phyloP scores from a whole-genome alignment of 2,329 filamentous ascomycete genomes.

The Hirsutella rhossiliensis region DNA sequence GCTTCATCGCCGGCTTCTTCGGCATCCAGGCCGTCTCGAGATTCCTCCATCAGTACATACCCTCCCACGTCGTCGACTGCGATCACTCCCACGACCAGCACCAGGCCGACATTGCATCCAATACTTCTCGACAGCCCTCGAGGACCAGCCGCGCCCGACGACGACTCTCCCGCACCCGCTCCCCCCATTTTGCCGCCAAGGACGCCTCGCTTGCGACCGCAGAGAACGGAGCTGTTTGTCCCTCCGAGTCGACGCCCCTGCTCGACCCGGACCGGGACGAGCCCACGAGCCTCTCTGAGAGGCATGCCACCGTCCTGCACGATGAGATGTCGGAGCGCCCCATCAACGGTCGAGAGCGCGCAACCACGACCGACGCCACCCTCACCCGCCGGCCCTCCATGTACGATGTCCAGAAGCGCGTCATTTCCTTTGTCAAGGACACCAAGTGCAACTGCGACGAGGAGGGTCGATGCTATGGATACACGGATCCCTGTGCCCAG shows the following conservation, averaged over 20 bases:
- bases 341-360: constrained; percentile 13
- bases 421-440: constrained; percentile 54
- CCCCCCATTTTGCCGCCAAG: constrained; percentile 8
- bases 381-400: constrained; percentile 40
- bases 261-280: constrained; percentile 20
- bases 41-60: constrained; percentile 60
- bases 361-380: constrained; percentile 14
- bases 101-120: constrained; percentile 6
- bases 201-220: constrained; percentile 1
- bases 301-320: constrained; percentile 14
- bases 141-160: constrained; percentile 18
- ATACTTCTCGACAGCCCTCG: constrained; percentile 8
- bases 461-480: constrained; percentile 49
- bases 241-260: constrained; percentile 37
- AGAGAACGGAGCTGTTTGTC: constrained; percentile 6
- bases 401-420: constrained; percentile 38
- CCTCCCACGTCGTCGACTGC: constrained; percentile 71
- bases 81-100: constrained; percentile 59
- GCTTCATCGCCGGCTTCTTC: constrained; percentile 60
- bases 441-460: constrained; percentile 52
- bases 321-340: constrained; percentile 16
- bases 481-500: constrained; percentile 52
- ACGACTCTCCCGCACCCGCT: constrained; percentile 13
- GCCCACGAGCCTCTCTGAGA: constrained; percentile 13
- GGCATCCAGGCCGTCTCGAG: constrained; percentile 66